Evolutionary conservation across 805 yeast species (phyloP).

Genomic region (Ogataea dorogensis): DNA sequence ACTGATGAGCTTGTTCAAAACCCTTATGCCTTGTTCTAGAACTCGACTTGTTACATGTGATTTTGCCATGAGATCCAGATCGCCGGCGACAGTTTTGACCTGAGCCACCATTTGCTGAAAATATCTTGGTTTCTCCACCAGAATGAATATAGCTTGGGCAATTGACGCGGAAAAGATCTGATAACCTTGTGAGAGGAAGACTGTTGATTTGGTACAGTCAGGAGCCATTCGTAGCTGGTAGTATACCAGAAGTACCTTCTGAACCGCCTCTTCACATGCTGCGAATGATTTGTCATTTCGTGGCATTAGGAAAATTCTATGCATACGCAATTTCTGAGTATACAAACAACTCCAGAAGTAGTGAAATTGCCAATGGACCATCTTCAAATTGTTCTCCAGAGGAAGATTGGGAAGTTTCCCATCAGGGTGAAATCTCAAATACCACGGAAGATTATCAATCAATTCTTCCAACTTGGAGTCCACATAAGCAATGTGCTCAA

Average conservation of each 20-base stretch:
- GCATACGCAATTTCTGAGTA: conserved; percentile 14
- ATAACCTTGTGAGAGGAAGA: conserved; percentile 33
- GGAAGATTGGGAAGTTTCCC: conserved; percentile 17
- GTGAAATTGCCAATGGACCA: conserved; percentile 15
- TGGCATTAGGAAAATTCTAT: conserved; percentile 10
- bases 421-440: conserved; percentile 12
- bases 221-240: conserved; percentile 24
- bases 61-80: conserved; percentile 10
- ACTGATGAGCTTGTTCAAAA: conserved; percentile 7
- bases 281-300: conserved; percentile 20
- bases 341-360: conserved; percentile 15
- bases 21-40: conserved; percentile 10
- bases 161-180: conserved; percentile 35
- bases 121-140: conserved; percentile 21
- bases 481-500: conserved; percentile 7
- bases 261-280: conserved; percentile 29
- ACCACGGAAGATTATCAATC: conserved; percentile 14
- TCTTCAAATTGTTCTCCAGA: not conserved
- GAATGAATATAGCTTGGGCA: conserved; percentile 32
- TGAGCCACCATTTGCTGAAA: conserved; percentile 2
- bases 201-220: conserved; percentile 24
- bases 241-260: conserved; percentile 30
- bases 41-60: conserved; percentile 9
- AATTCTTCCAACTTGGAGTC: conserved; percentile 10
- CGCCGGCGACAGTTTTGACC: conserved; percentile 4